phyloP scores from a whole-genome alignment of 2,329 filamentous ascomycete species.

The Alternaria sp. region DNA sequence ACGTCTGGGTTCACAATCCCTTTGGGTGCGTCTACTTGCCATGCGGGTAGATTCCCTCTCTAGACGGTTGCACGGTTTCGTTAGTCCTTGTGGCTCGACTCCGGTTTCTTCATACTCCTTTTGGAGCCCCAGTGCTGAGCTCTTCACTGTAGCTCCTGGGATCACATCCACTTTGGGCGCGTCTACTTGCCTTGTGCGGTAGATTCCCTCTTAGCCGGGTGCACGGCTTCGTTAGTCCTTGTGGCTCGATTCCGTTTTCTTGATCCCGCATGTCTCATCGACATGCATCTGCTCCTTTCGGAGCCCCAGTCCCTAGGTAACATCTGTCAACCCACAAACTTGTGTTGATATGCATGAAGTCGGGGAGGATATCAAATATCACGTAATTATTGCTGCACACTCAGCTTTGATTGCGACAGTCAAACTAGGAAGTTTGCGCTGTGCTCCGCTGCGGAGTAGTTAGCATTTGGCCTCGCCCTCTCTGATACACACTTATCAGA shows the following conservation, averaged over 20 bases:
- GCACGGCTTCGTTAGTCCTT: not conserved
- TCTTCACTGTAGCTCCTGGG: not conserved
- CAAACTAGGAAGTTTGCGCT: constrained; percentile 31
- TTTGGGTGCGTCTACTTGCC: not conserved
- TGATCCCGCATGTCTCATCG: not conserved
- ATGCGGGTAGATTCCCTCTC: not conserved
- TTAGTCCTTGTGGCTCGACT: not conserved
- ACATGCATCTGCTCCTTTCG: not conserved
- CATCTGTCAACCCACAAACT: not conserved
- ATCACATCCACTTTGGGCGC: not conserved
- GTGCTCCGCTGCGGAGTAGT: constrained; percentile 7
- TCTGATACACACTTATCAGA: not conserved
- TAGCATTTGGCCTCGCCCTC: not conserved
- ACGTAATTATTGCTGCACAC: not conserved
- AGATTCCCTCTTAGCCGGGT: not conserved
- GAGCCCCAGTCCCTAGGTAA: not conserved
- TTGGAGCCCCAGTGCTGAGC: not conserved
- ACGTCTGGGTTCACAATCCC: not conserved
- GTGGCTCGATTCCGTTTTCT: not conserved
- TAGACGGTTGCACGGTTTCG: not conserved
- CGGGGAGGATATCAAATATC: not conserved
- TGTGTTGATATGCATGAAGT: not conserved
- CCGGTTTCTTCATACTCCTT: not conserved
- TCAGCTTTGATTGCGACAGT: constrained; percentile 29
- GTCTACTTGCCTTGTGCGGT: not conserved